Evolutionary conservation across 140 eudicot species (phyloP), one percentile per base, ranked within the genome.

Genomic region (Flaveria floridana): DNA sequence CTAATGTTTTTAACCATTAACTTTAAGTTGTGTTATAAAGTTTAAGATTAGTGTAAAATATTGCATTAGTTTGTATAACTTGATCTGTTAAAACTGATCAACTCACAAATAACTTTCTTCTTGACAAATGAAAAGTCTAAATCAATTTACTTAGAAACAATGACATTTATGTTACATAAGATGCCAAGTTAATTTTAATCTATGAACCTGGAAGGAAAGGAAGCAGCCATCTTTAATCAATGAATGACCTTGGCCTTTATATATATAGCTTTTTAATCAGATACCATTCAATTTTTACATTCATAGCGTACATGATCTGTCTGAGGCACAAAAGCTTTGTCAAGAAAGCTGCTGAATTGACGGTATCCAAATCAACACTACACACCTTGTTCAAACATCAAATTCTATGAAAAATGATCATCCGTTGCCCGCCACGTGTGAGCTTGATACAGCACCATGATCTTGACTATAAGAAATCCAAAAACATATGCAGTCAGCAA

Each of bases 201-300:
- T 6, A 18, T 18, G 62, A 23, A 55, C 28, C 39, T 58, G 65
- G 39, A 58, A 20, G 25, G 15, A 25, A 58, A 23, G 37, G 7
- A 10, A 23, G 34, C 65, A 58, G 65, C 65, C 2, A 58, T 58
- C 65, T 23, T 58, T 20, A 58, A 53, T 18, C 59, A n/a, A 15
- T 18, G 10, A 23, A 58, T 58, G 34, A 58, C 65, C 42, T 62
- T 62, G 42, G 44, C 46, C 19, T 62, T 26, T 4, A 62, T 26
- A 62, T 61, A 23, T 59, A 62, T 62, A 62, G 62, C 62, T 71
- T 71, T 64, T 37, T 52, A 71, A 62, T 71, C 68, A 47, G 67
- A 68, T 59, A 76, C 78, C 42, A 52, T 74, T 76, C 61, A 80
- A 72, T 80, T 80, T 68, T 80, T 68, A 74, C 80, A 81, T 72